Evolutionary conservation across 345 rosid genomes (phyloP), one percentile per base, ranked within the genome.

Genomic region (Populus tremula): DNA sequence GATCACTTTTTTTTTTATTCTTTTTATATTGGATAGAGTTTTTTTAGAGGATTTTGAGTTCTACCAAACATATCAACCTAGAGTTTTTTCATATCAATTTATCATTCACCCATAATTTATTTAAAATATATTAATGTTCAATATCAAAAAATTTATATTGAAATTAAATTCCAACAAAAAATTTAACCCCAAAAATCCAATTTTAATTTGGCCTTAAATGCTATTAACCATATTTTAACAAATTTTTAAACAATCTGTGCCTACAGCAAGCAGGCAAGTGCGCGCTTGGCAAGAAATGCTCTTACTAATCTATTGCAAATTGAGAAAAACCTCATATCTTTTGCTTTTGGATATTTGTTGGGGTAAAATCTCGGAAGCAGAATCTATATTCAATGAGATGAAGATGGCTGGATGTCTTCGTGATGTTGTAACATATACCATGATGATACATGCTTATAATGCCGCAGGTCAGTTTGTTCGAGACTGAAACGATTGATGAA

Each of bases 291-390:
- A 79, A 61, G 69, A 81, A 11, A 39, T 69, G 74, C 5, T 72
- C 67, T n/a, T 73, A 7, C 47, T 67, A 11, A 71, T 70, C 23
- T 41, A 16, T 47, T 61, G 59, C 38, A 23, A 70, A 72, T 56
- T 68, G 23, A 68, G 66, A 33, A 75, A 50, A 38, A 45, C 71
- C 67, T 78, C 29, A 45, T 49, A 29, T 54, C 23, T 27, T 65
- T 41, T 73, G 61, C 75, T 65, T 35, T 36, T 69, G 39, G 49
- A 73, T 7, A 11, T 56, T 31, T 78, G 59, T 77, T 83, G 91
- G 99, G 96, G 94, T 63, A 90, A 82, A 85, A 77, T 91, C 47
- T 75, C 79, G 39, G 92, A 95, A 86, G 98, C 97, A 50, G 94
- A 95, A 83, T 87, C 93, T 62, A 82, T 89, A 83, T 95, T 95